Evolutionary conservation across 163 green algal genomes (phyloP).

Genomic region (Dunaliella salina): DNA sequence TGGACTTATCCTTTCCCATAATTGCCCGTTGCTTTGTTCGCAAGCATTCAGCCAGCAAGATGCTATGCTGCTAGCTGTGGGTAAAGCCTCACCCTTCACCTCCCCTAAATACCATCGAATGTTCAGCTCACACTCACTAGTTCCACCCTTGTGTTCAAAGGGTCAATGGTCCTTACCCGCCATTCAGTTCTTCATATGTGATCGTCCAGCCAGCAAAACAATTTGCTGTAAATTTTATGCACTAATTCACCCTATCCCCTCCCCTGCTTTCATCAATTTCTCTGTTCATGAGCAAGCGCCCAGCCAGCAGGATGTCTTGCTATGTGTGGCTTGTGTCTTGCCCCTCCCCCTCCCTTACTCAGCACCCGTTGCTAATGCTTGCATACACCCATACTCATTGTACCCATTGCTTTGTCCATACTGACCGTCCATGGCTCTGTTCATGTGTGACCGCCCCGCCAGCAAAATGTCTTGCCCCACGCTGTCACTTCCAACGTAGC

Average conservation of each 20-base stretch:
- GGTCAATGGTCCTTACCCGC: slow-evolving; percentile 38
- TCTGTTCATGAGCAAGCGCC: slow-evolving; percentile 80
- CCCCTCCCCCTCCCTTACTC: too few relatives aligned
- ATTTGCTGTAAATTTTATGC: slow-evolving; percentile 39
- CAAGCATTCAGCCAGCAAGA: too few relatives aligned
- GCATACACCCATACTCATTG: not conserved
- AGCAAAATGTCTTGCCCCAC: slow-evolving; percentile 87
- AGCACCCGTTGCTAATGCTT: too few relatives aligned
- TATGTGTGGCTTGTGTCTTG: too few relatives aligned
- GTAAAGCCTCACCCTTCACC: too few relatives aligned
- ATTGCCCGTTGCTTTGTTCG: too few relatives aligned
- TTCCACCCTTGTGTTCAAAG: too few relatives aligned
- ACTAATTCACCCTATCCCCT: slow-evolving; percentile 68
- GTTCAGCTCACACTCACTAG: too few relatives aligned
- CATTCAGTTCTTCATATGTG: slow-evolving; percentile 80
- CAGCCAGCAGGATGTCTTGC: slow-evolving; percentile 80
- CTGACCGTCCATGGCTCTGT: slow-evolving; percentile 75
- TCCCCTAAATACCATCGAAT: too few relatives aligned
- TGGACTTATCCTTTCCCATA: too few relatives aligned
- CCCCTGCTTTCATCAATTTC: slow-evolving; percentile 75
- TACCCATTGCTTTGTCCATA: not conserved
- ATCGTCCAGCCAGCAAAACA: slow-evolving; percentile 70
- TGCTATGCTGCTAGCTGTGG: too few relatives aligned
- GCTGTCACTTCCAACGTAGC: slow-evolving; percentile 69
- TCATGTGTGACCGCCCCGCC: slow-evolving; percentile 73